phyloP scores from a whole-genome alignment of 176 grass and related monocot genomes.

The Alopecurus myosuroides region DNA sequence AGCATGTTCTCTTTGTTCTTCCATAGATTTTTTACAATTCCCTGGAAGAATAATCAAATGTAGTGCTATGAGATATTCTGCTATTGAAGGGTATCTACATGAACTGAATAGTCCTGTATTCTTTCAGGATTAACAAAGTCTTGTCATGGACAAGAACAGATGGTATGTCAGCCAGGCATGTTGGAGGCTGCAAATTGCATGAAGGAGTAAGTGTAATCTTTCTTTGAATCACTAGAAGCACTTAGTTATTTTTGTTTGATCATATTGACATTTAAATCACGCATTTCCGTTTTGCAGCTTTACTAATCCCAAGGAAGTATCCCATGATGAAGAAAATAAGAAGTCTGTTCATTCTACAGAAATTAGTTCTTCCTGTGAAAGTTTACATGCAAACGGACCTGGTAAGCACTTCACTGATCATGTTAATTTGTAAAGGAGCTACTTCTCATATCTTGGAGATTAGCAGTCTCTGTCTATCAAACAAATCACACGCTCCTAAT shows the following conservation, averaged over 20 bases:
- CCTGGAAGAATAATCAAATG: background rate
- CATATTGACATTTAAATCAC: background rate
- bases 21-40: background rate
- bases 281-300: background rate
- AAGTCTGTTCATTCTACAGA: background rate
- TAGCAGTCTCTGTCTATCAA: background rate
- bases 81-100: background rate
- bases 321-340: background rate
- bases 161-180: background rate
- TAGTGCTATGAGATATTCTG: background rate
- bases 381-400: background rate
- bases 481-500: background rate
- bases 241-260: background rate
- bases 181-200: background rate
- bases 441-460: background rate
- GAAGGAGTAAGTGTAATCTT: slow-evolving; percentile 12
- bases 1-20: background rate
- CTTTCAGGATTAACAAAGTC: background rate
- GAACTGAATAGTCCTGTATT: background rate
- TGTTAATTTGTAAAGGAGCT: background rate
- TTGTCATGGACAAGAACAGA: background rate
- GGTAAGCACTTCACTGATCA: slow-evolving; percentile 14
- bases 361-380: background rate
- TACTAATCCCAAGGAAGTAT: background rate
- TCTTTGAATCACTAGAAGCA: background rate